Conservation (phyloP, 495 filamentous ascomycete species). For the Cercophora newfieldiana region DNA sequence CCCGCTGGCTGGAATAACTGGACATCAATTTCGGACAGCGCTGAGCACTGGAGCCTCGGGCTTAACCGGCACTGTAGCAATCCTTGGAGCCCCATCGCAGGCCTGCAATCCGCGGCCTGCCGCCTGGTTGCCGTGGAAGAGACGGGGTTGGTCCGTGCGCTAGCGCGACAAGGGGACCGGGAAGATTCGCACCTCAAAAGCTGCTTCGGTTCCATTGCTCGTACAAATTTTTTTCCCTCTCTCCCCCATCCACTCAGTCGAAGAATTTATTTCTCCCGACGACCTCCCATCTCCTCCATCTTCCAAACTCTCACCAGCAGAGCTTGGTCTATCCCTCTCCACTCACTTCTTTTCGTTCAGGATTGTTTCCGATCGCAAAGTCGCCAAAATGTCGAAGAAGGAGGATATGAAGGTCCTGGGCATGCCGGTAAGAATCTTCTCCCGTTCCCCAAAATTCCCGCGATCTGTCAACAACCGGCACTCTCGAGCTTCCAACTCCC, state of each 20-base stretch:
- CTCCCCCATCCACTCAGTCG: constrained; percentile 33
- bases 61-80: constrained; percentile 36
- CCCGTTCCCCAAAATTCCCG: constrained; percentile 36
- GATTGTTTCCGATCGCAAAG: constrained; percentile 48
- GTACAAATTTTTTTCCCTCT: constrained; percentile 36
- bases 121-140: constrained; percentile 29
- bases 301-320: constrained; percentile 36
- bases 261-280: constrained; percentile 48
- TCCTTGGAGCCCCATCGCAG: constrained; percentile 24
- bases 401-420: constrained; percentile 64
- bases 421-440: constrained; percentile 70
- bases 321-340: constrained; percentile 45
- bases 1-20: constrained; percentile 2
- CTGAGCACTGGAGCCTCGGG: constrained; percentile 32
- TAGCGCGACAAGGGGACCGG: constrained; percentile 35
- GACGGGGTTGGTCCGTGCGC: constrained; percentile 29
- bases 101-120: constrained; percentile 15
- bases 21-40: constrained; percentile 11
- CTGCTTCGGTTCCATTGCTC: constrained; percentile 31
- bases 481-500: constrained; percentile 18
- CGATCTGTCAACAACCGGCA: constrained; percentile 26
- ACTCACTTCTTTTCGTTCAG: constrained; percentile 46
- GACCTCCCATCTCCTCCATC: constrained; percentile 32
- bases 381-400: constrained; percentile 61
- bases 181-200: constrained; percentile 41